These are phyloP conservation scores for Trichoderma citrinoviride DNA, from an alignment of 2,329 filamentous ascomycete species.

Conservation along the genomic window DNA sequence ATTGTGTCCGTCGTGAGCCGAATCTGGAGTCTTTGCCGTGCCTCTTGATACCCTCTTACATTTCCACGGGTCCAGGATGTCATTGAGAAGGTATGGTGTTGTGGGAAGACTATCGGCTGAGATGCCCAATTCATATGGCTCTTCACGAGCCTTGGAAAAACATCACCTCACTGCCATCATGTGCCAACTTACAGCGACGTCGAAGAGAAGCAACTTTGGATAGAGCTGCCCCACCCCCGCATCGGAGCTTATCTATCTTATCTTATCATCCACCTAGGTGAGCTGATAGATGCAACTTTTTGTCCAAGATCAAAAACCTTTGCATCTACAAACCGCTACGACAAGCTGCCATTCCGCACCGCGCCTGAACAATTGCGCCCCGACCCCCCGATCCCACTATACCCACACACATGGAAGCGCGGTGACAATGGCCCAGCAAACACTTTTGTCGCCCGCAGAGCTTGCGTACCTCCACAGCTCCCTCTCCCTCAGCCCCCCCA, in stretches of 20 bases:
- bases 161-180: not conserved
- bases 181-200: not conserved
- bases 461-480: conserved; percentile 92
- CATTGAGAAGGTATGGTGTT: no score
- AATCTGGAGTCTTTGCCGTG: no score
- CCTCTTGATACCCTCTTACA: no score
- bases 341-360: conserved; percentile 4
- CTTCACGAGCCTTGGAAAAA: no score
- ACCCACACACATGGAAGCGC: not conserved
- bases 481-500: conserved; percentile 74
- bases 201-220: no score
- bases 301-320: conserved; percentile 27
- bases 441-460: conserved; percentile 88
- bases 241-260: conserved; percentile 35
- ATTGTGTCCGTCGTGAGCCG: no score
- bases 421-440: conserved; percentile 61
- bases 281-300: conserved; percentile 27
- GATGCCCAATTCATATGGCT: no score
- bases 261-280: conserved; percentile 38
- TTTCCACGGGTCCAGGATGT: no score
- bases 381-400: not conserved
- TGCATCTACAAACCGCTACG: conserved; percentile 9
- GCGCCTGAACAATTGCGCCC: not conserved
- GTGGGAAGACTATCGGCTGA: no score
- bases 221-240: conserved; percentile 24